phyloP scores from a whole-genome alignment of 2,329 filamentous ascomycete species.

The Ilyonectria sp. region DNA sequence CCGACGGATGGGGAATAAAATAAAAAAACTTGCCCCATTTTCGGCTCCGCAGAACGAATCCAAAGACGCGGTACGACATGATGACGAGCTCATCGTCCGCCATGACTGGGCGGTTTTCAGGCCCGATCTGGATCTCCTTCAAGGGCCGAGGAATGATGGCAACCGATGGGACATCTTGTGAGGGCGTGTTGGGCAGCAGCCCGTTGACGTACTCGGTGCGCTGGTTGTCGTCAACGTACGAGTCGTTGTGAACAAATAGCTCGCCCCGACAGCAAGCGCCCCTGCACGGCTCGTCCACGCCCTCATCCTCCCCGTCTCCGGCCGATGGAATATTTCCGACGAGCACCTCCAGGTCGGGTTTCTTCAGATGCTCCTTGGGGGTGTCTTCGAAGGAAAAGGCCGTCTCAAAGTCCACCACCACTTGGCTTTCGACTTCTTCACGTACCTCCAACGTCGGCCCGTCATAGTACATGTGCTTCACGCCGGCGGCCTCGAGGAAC shows the following conservation, averaged over 20 bases:
- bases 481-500: slow-evolving; percentile 36
- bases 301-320: background rate
- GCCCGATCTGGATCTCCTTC: slow-evolving; percentile 10
- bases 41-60: slow-evolving; percentile 51
- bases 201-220: slow-evolving; percentile 14
- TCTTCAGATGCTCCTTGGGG: background rate
- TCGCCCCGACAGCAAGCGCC: background rate
- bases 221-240: slow-evolving; percentile 23
- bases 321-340: background rate
- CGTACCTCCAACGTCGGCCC: slow-evolving; percentile 40
- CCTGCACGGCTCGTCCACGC: background rate
- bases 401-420: slow-evolving; percentile 51
- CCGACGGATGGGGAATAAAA: background rate
- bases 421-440: slow-evolving; percentile 52
- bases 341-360: background rate
- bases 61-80: slow-evolving; percentile 53
- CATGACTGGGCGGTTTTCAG: background rate
- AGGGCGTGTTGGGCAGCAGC: background rate
- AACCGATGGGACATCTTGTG: background rate
- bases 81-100: slow-evolving; percentile 48
- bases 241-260: background rate
- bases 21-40: slow-evolving; percentile 50
- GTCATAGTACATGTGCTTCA: slow-evolving; percentile 50
- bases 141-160: slow-evolving; percentile 3
- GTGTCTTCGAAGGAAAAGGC: slow-evolving; percentile 34